Base-by-base conservation (phyloP, 108 stramenopile genomes). In the Chaetoceros muelleri region DNA sequence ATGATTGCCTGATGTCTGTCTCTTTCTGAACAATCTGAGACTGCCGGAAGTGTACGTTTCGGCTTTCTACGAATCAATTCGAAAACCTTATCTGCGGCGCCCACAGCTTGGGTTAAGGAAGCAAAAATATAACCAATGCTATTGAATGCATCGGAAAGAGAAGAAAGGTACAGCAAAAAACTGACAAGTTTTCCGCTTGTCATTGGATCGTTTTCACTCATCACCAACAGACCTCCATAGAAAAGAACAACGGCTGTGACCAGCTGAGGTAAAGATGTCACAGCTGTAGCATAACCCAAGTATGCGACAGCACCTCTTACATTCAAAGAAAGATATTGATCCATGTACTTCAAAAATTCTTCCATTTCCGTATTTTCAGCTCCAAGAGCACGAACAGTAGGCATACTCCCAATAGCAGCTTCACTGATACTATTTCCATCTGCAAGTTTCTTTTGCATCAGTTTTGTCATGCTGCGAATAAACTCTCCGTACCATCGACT, bases 1-100 rank as follows among this genome's bases (percentile, higher is more conserved):
- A 5, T 10, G 27, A 29, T 10, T 22, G 57, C 24, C 26, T 28
- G n/a, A 30, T 55, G 17, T 28, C 19, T 19, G 8, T 27, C 29
- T 5, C 19, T 50, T 25, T 49, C n/a, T 19, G 47, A 1, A 3
- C 25, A 48, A 50, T 60, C 48, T 27, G 27, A 2, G 8, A 21
- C 23, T 25, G 52, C 5, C n/a, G 52, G 61, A 52, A 24, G 45
- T 50, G 31, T 58, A 24, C 65, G 22, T 24, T 34, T 56, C 13
- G 84, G 89, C 55, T 76, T 55, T 7, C 82, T 48, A 46, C 82
- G 61, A 68, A 84, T 73, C 13, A 84, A 30, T 53, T 78, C 81
- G 56, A 90, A 83, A 5, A 91, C 80, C 56, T 86, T 86, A 47
- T 86, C 86, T 16, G 86, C 86, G 5, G 82, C 86, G 10, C 82